Percentiles rank a stretch among this genome's conserved stretches.
Evolutionary conservation across 257 asterid species (phyloP).

Genomic region (Solanum chilense): DNA sequence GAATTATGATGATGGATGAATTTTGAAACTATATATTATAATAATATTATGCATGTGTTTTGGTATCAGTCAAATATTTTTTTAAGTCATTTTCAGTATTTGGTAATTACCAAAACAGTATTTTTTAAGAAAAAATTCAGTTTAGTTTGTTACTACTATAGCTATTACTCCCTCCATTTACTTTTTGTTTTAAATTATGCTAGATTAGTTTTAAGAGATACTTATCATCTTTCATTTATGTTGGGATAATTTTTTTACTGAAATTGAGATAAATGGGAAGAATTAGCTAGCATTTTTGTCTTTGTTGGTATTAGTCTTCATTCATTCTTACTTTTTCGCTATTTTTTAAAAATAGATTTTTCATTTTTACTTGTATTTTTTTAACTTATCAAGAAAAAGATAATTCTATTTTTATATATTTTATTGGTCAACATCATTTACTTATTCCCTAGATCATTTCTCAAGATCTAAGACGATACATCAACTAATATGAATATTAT

Average conservation of each 20-base stretch:
- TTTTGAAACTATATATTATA: not conserved
- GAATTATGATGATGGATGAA: not conserved
- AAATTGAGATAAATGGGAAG: accelerated
- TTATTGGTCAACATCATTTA: not conserved
- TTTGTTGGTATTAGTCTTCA: not conserved
- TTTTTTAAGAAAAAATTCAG: too few species aligned
- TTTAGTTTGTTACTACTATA: not conserved
- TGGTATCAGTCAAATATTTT: not conserved
- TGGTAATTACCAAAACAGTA: not conserved
- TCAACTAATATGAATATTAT: not conserved
- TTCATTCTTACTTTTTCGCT: too few species aligned
- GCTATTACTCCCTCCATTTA: not conserved
- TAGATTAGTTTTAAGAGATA: too few species aligned
- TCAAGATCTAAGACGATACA: not conserved
- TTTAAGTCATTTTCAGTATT: not conserved
- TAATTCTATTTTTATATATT: too few species aligned
- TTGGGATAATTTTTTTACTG: too few species aligned
- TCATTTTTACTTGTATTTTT: too few species aligned
- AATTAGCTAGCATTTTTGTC: too few species aligned
- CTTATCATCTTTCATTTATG: too few species aligned
- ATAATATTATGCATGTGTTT: not conserved
- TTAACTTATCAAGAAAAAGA: not conserved
- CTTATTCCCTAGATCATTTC: not conserved
- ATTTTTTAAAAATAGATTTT: too few species aligned
- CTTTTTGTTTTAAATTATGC: not conserved